Base-by-base conservation (phyloP, 176 grass and related monocot genomes). In the Saccharum officinarum region DNA sequence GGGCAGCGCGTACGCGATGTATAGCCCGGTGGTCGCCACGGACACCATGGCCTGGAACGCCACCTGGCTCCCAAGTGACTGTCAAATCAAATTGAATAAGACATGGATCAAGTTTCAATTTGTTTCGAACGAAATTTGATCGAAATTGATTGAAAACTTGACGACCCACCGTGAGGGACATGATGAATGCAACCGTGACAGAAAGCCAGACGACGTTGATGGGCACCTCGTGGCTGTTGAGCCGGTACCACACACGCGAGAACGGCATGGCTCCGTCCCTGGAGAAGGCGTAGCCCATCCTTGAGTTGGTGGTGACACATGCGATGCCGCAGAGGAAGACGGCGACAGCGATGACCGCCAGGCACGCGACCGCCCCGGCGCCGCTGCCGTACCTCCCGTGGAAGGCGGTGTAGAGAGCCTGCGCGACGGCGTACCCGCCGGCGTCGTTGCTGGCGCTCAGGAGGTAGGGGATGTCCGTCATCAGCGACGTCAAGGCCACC, bases 31-130 rank as follows among this genome's bases (percentile, higher is more conserved):
- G 1, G 93, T 98, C 6, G 96, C 87, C 44, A 98, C 92, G 22
- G 96, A 98, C 59, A 93, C 93, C 96, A 98, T 98, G 25, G 96
- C 96, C 86, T 95, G 96, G 87, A 98, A 98, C 49, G 96, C 96
- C 23, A 98, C 96, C 11, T 94, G 71, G 70, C 96, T 98, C 26
- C 89, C 89, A 14, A 98, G 85, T 13, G 85, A 93, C 95, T 98
- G 91, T 73, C 74, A 79, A 12, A 62, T 2, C 0, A 22, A 22
- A 22, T 20, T 2, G 6, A 55, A 55, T 1, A 20, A 55, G 52
- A 55, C 52, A 55, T 54, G 12, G 5, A 55, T 55, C 8, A 17
- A 17, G 15, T 50, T 50, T 17, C 5, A 54, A 54, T 20, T 20
- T 54, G 17, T 54, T 55, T 55, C 6, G 12, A 46, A 14, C 4